Evolutionary conservation across 1,284 basidiomycete genomes (phyloP).

Genomic region (Sphaerobolus stellatus): DNA sequence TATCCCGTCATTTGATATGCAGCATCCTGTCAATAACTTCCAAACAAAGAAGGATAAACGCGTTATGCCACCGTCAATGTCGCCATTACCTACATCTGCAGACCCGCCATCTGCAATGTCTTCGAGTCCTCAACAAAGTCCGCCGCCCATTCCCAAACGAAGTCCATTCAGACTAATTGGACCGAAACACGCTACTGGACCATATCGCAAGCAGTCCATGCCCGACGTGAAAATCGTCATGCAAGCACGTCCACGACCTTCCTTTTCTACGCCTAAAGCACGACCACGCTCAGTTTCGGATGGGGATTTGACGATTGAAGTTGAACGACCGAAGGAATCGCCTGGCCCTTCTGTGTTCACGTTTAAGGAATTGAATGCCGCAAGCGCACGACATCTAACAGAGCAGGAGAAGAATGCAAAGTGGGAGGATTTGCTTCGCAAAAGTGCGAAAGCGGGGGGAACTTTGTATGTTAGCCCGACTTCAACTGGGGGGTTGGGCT

Average conservation of each 20-base stretch:
- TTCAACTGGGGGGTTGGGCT: background rate
- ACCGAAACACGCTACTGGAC: background rate
- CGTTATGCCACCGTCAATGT: background rate
- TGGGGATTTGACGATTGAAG: slow-evolving; percentile 21
- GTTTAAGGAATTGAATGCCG: slow-evolving; percentile 48
- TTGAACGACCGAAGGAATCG: slow-evolving; percentile 22
- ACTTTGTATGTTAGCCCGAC: slow-evolving; percentile 54
- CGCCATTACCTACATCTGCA: background rate
- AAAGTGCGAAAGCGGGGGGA: slow-evolving; percentile 65
- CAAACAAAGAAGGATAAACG: background rate
- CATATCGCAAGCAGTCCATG: background rate
- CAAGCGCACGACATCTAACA: slow-evolving; percentile 41
- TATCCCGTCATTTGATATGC: slow-evolving; percentile 8
- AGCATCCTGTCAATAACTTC: slow-evolving; percentile 9
- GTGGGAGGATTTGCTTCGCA: slow-evolving; percentile 65
- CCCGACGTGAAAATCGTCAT: background rate
- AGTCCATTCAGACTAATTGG: background rate
- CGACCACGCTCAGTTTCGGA: slow-evolving; percentile 20
- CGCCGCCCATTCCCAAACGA: background rate
- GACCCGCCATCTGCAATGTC: background rate
- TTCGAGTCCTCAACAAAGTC: background rate
- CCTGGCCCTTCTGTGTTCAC: slow-evolving; percentile 33
- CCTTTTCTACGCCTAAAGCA: slow-evolving; percentile 13
- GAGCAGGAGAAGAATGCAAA: slow-evolving; percentile 67
- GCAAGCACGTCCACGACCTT: background rate